Evolutionary conservation across 305 asterid species (phyloP).

Genomic region (Plantago lanceolata): DNA sequence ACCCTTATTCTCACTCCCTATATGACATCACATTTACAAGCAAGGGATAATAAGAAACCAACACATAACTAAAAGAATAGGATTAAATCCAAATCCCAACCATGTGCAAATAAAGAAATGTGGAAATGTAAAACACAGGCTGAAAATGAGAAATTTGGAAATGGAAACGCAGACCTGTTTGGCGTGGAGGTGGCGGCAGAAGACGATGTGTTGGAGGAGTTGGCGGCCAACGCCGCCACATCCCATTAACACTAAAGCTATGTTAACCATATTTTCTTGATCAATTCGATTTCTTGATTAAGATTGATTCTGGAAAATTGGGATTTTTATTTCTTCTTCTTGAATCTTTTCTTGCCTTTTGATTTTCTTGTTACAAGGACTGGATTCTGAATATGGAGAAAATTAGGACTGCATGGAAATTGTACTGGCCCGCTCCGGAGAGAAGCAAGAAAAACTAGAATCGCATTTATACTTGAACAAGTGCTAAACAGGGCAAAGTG

Average conservation of each 20-base stretch:
- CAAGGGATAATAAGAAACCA: no score
- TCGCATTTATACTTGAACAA: neutral
- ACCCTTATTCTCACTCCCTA: constrained; percentile 72
- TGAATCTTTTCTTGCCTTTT: neutral
- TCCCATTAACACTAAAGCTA: constrained; percentile 71
- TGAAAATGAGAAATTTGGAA: neutral
- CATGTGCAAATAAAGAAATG: neutral
- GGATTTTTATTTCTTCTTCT: neutral
- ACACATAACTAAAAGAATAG: no score
- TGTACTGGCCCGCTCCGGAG: neutral
- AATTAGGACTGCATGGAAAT: neutral
- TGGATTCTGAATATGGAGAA: neutral
- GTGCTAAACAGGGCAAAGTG: no score
- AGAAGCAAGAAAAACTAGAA: neutral
- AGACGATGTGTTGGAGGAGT: constrained; percentile 74
- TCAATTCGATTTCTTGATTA: neutral
- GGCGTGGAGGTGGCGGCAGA: constrained; percentile 68
- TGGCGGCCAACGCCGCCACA: constrained; percentile 96
- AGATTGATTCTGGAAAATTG: neutral
- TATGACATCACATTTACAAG: no score
- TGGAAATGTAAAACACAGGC: neutral
- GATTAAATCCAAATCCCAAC: no score
- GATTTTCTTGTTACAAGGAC: constrained; percentile 1
- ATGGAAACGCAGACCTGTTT: constrained; percentile 41
- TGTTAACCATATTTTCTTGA: constrained; percentile 37